These are phyloP conservation scores for Debaryomycetaceae sp. DNA, from an alignment of 1,139 yeast genomes.

Conservation along the genomic window DNA sequence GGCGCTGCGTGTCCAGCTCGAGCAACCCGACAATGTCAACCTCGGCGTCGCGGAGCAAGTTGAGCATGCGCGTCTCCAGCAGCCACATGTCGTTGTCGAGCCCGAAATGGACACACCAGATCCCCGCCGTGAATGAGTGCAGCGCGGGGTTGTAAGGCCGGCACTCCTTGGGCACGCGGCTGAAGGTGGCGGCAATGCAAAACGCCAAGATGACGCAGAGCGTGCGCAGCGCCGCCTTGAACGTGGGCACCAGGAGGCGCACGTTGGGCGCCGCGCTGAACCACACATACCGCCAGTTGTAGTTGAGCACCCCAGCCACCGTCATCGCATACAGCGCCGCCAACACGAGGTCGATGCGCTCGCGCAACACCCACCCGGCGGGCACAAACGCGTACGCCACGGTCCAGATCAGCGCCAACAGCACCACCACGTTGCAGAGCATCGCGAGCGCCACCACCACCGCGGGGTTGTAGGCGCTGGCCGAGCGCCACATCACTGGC, in stretches of 20 bases:
- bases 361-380: constrained; percentile 82
- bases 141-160: constrained; percentile 76
- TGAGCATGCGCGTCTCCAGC: constrained; percentile 83
- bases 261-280: constrained; percentile 10
- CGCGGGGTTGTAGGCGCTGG: constrained; percentile 58
- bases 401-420: constrained; percentile 88
- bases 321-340: constrained; percentile 44
- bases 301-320: constrained; percentile 32
- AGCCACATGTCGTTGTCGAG: constrained; percentile 99
- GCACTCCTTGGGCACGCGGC: constrained; percentile 59
- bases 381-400: constrained; percentile 99
- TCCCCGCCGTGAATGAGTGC: constrained; percentile 82
- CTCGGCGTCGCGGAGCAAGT: constrained; percentile 78
- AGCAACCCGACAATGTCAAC: constrained; percentile 85
- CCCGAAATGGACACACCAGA: constrained; percentile 98
- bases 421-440: constrained; percentile 49
- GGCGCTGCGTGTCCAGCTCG: constrained; percentile 90
- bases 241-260: constrained; percentile 16
- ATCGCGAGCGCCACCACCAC: constrained; percentile 55
- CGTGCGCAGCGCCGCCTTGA: constrained; percentile 21
- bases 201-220: constrained; percentile 30
- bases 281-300: constrained; percentile 12
- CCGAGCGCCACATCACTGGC: constrained; percentile 60
- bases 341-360: constrained; percentile 75
- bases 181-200: constrained; percentile 40